A percentile compares a stretch with the other conserved stretches of the same genome.
Evolutionary conservation across 495 filamentous ascomycete genomes (phyloP).

Genomic region (Arthonia radiata): DNA sequence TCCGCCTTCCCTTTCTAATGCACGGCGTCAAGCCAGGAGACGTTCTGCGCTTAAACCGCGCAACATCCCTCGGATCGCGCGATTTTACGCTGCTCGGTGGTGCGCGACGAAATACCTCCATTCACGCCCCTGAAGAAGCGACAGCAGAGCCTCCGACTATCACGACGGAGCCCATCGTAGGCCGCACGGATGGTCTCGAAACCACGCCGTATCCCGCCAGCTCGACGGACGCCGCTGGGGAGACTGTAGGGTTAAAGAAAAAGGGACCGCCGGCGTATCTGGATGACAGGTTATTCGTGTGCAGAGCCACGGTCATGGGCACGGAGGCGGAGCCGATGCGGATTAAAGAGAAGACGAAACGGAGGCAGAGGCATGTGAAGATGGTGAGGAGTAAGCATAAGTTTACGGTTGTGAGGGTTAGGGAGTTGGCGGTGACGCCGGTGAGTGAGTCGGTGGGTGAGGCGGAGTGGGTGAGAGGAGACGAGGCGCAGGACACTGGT

Average conservation of each 20-base stretch:
- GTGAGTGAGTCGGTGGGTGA: conserved; percentile 29
- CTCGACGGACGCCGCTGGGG: conserved; percentile 19
- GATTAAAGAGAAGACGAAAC: conserved; percentile 80
- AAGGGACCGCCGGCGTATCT: conserved; percentile 22
- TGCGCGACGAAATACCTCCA: no score
- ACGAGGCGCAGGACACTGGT: no score
- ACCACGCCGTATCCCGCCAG: background rate
- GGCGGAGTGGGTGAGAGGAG: no score
- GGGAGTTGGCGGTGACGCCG: conserved; percentile 47
- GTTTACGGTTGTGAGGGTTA: conserved; percentile 65
- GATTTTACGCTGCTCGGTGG: conserved; percentile 65
- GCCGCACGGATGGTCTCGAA: background rate
- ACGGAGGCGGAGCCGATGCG: conserved; percentile 73
- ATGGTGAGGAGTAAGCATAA: conserved; percentile 60
- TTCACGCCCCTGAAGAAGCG: no score
- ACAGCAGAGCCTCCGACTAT: background rate
- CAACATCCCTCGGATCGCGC: conserved; percentile 50
- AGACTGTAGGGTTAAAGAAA: no score
- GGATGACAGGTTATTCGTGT: conserved; percentile 61
- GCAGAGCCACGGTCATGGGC: conserved; percentile 63
- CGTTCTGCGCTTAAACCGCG: conserved; percentile 63
- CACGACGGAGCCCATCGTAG: background rate
- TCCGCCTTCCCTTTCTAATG: conserved; percentile 93
- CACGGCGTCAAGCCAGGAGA: conserved; percentile 60
- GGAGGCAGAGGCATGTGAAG: conserved; percentile 50